Evolutionary conservation across 2,329 filamentous ascomycete species (phyloP).

Genomic region (Colletotrichum acutatum): DNA sequence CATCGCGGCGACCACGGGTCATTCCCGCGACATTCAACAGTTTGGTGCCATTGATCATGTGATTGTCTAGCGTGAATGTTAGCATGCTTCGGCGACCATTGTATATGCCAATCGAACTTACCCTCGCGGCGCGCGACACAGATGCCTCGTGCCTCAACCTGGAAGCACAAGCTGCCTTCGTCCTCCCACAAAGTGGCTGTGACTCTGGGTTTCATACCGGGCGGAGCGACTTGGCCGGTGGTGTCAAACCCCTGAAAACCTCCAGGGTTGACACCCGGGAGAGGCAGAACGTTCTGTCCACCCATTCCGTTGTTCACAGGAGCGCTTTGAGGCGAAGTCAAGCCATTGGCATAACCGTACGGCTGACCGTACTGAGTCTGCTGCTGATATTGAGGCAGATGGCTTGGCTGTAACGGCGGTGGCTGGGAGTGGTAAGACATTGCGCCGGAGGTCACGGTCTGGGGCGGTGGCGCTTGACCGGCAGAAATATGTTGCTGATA

Average conservation of each 20-base stretch:
- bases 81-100: not conserved
- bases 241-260: constrained; percentile 76
- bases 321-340: constrained; percentile 81
- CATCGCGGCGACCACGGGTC: constrained; percentile 94
- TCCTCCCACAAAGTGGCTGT: constrained; percentile 99
- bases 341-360: constrained; percentile 80
- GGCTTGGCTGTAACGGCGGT: constrained; percentile 77
- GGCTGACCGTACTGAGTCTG: constrained; percentile 68
- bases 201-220: constrained; percentile 95
- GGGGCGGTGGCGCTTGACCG: constrained; percentile 78
- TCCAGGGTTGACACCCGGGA: constrained; percentile 69
- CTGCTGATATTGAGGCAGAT: constrained; percentile 71
- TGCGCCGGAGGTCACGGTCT: constrained; percentile 78
- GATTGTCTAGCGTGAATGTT: constrained; percentile 75
- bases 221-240: constrained; percentile 91
- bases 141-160: constrained; percentile 95
- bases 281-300: constrained; percentile 71
- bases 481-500: constrained; percentile 84
- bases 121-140: constrained; percentile 95
- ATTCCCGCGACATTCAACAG: constrained; percentile 97
- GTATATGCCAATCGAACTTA: constrained; percentile 50
- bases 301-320: constrained; percentile 78
- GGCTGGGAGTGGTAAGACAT: constrained; percentile 85
- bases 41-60: constrained; percentile 99
- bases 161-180: constrained; percentile 96